phyloP scores from a whole-genome alignment of 805 yeast genomes.

The Candida adriatica region DNA sequence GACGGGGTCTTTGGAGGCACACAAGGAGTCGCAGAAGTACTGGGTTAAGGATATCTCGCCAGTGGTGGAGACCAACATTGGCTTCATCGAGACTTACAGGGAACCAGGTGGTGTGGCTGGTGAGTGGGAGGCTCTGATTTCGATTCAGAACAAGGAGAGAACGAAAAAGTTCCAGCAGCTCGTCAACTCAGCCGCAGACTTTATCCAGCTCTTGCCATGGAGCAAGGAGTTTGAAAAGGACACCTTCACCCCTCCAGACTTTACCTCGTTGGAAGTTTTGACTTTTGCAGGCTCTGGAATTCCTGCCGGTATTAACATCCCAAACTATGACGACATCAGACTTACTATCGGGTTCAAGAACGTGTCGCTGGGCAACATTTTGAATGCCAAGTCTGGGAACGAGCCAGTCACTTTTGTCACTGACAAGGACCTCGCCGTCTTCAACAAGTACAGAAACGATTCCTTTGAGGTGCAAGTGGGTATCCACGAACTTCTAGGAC shows the following conservation, averaged over 20 bases:
- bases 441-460: constrained; percentile 66
- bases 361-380: constrained; percentile 81
- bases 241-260: constrained; percentile 85
- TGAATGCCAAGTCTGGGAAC: constrained; percentile 65
- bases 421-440: constrained; percentile 46
- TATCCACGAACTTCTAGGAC: constrained; percentile 85
- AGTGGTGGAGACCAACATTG: constrained; percentile 70
- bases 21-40: constrained; percentile 71
- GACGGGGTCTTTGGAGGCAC: constrained; percentile 81
- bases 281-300: constrained; percentile 87
- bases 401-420: constrained; percentile 63
- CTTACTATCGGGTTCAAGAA: constrained; percentile 81
- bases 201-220: constrained; percentile 75
- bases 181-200: constrained; percentile 59
- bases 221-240: constrained; percentile 69
- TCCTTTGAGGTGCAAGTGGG: constrained; percentile 94
- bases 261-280: constrained; percentile 82
- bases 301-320: constrained; percentile 91
- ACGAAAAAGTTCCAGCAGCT: constrained; percentile 71
- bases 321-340: constrained; percentile 87
- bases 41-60: constrained; percentile 91
- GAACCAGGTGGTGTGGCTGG: constrained; percentile 91
- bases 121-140: constrained; percentile 90
- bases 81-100: constrained; percentile 88
- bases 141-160: constrained; percentile 83